These are phyloP conservation scores for Lactarius evosmus DNA, from an alignment of 768 basidiomycete species.

Conservation along the genomic window DNA sequence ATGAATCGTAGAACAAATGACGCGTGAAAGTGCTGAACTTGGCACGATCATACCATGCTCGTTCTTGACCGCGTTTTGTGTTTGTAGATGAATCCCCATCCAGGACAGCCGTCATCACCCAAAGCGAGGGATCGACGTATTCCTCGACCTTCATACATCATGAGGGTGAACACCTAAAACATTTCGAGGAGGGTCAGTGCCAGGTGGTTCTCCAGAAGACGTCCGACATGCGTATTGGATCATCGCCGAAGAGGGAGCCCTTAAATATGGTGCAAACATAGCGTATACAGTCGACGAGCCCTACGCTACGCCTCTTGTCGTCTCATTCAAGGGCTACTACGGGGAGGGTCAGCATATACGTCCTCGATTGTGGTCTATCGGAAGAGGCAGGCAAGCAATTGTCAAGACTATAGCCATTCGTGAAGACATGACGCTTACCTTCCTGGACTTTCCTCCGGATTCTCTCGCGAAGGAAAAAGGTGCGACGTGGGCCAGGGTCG, in stretches of 20 bases:
- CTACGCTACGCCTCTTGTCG: constrained; percentile 49
- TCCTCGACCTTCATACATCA: constrained; percentile 48
- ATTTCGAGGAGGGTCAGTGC: constrained; percentile 42
- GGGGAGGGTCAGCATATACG: constrained; percentile 46
- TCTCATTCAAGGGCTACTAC: constrained; percentile 41
- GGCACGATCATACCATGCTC: not conserved
- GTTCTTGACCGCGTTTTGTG: constrained; percentile 1
- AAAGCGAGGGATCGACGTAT: constrained; percentile 53
- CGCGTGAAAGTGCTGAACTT: constrained; percentile 12
- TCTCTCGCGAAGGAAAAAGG: constrained; percentile 35
- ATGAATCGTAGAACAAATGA: constrained; percentile 22
- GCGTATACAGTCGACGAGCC: constrained; percentile 42
- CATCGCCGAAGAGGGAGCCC: constrained; percentile 33
- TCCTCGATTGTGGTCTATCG: constrained; percentile 47
- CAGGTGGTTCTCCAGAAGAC: constrained; percentile 54
- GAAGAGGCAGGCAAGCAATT: constrained; percentile 38
- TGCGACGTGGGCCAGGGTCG: constrained; percentile 47
- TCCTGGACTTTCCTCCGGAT: constrained; percentile 38
- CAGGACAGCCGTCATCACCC: constrained; percentile 51
- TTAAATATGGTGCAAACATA: constrained; percentile 49
- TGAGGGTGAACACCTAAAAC: constrained; percentile 43
- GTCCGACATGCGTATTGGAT: constrained; percentile 53
- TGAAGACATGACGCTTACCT: constrained; percentile 41
- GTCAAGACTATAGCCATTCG: constrained; percentile 32
- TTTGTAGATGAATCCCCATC: constrained; percentile 20